phyloP scores from a whole-genome alignment of 2,329 filamentous ascomycete genomes.

The Beauveria sp. region DNA sequence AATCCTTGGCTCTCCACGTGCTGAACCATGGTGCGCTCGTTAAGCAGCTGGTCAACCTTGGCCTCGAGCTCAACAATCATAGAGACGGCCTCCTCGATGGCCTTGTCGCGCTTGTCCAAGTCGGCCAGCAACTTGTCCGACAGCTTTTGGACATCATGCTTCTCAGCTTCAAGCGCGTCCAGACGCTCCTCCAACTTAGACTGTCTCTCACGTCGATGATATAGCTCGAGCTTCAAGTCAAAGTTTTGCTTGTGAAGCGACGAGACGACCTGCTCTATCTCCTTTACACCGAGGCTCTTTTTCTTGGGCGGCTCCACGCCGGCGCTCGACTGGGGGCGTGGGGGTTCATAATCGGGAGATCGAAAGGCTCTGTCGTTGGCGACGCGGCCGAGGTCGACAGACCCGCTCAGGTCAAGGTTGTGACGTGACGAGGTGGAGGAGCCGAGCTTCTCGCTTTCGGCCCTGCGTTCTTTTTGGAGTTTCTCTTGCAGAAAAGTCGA shows the following conservation, averaged over 20 bases:
- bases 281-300: constrained; percentile 55
- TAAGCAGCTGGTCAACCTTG: constrained; percentile 44
- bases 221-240: constrained; percentile 66
- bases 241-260: constrained; percentile 70
- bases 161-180: constrained; percentile 47
- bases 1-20: constrained; percentile 38
- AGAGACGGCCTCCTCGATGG: constrained; percentile 61
- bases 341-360: constrained; percentile 25
- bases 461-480: constrained; percentile 42
- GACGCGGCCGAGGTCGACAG: constrained; percentile 29
- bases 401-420: constrained; percentile 31
- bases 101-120: constrained; percentile 61
- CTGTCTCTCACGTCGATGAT: constrained; percentile 59
- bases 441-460: constrained; percentile 37
- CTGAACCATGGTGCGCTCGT: constrained; percentile 46
- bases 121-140: constrained; percentile 53
- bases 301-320: constrained; percentile 34
- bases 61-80: constrained; percentile 62
- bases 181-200: constrained; percentile 49
- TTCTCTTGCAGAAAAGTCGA: constrained; percentile 50
- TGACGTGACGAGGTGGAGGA: constrained; percentile 25
- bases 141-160: constrained; percentile 46
- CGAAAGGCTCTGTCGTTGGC: constrained; percentile 33
- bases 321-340: constrained; percentile 36
- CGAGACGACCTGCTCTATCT: constrained; percentile 63